These are phyloP conservation scores for Coemansia sp. DNA, from an alignment of 192 early-diverging fungal species.

Conservation along the genomic window DNA sequence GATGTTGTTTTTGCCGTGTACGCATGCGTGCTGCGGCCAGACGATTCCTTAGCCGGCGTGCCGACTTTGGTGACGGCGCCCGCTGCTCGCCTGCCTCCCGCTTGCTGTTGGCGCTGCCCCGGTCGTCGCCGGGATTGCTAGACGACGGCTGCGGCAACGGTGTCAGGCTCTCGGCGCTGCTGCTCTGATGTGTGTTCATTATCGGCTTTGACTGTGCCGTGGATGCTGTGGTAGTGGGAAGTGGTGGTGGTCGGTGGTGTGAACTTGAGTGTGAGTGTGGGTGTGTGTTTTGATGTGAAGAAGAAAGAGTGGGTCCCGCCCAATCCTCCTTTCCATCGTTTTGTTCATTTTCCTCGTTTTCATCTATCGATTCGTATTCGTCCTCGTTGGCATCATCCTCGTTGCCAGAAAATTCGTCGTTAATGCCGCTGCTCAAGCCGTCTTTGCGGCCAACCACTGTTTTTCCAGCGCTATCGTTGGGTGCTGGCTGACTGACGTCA, in stretches of 20 bases:
- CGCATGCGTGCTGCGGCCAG: conserved; percentile 48
- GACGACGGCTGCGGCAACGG: too few relatives aligned
- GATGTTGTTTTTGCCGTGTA: conserved; percentile 41
- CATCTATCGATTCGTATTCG: background rate
- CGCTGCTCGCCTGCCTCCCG: background rate
- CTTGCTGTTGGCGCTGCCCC: background rate
- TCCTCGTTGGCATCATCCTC: background rate
- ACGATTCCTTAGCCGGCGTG: conserved; percentile 31
- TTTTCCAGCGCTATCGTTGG: background rate
- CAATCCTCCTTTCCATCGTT: too few relatives aligned
- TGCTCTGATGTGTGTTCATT: conserved; percentile 5
- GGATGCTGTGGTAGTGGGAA: background rate
- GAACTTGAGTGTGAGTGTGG: too few relatives aligned
- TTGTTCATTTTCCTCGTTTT: background rate
- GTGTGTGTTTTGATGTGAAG: too few relatives aligned
- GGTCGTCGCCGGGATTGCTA: background rate
- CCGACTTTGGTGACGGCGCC: conserved; percentile 34
- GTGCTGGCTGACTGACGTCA: background rate
- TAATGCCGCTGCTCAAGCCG: background rate
- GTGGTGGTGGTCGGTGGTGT: too few relatives aligned
- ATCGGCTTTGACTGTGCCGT: background rate
- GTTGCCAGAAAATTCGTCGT: background rate
- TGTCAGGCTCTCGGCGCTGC: conserved; percentile 3
- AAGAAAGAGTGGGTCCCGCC: too few relatives aligned
- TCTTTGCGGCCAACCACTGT: background rate